phyloP scores from a whole-genome alignment of 1,284 basidiomycete species.

The Kalmanozyma brasiliensis region DNA sequence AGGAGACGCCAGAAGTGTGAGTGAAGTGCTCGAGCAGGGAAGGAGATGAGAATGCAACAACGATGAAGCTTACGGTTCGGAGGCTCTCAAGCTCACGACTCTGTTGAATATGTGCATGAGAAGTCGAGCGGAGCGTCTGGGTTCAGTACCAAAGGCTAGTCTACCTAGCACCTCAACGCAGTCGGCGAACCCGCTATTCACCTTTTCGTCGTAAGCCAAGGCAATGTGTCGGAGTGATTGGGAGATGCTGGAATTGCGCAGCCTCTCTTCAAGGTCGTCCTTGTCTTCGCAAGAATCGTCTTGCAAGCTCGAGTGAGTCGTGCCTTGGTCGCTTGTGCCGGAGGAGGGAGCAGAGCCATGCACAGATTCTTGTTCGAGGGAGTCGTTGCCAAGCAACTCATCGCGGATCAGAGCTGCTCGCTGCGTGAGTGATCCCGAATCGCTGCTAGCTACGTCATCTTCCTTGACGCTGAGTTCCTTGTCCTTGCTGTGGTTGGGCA shows the following conservation, averaged over 20 bases:
- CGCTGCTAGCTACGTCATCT: conserved; percentile 3
- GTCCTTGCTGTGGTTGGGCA: too few relatives aligned
- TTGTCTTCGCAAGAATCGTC: neutral
- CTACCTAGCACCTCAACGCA: neutral
- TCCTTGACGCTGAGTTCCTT: too few relatives aligned
- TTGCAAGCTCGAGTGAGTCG: neutral
- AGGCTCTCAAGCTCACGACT: conserved; percentile 41
- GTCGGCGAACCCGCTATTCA: neutral
- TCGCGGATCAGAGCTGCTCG: conserved; percentile 33
- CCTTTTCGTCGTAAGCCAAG: conserved; percentile 40
- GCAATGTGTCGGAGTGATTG: conserved; percentile 40
- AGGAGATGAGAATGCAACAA: too few relatives aligned
- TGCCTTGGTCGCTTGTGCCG: neutral
- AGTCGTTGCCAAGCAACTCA: conserved; percentile 26
- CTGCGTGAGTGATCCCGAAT: conserved; percentile 25
- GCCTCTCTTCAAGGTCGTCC: conserved; percentile 13
- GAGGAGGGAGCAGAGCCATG: conserved; percentile 13
- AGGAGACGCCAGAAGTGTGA: too few relatives aligned
- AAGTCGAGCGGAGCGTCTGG: too few relatives aligned
- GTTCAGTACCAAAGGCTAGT: neutral
- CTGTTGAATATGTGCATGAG: neutral
- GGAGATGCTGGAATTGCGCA: conserved; percentile 17
- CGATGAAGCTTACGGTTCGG: conserved; percentile 8
- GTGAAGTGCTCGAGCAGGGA: too few relatives aligned
- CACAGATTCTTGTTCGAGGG: conserved; percentile 7